These are phyloP conservation scores for Leucocoprinus leucothites DNA, from an alignment of 768 basidiomycete genomes.

Conservation along the genomic window DNA sequence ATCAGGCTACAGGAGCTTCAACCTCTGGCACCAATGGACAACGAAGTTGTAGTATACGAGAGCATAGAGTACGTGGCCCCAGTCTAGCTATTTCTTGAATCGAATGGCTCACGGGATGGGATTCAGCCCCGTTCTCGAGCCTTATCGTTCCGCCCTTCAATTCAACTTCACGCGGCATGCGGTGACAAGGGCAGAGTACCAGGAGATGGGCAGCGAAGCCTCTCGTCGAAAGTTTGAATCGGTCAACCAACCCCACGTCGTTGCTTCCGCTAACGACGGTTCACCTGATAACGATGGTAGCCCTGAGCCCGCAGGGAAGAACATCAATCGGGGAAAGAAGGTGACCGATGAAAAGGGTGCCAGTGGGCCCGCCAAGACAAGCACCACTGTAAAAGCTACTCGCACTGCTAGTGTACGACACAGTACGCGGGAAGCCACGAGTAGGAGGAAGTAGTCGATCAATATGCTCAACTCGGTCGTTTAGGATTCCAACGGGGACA, in stretches of 20 bases:
- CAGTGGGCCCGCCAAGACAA: background rate
- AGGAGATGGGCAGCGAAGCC: conserved; percentile 76
- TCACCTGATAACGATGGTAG: background rate
- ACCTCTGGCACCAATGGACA: conserved; percentile 78
- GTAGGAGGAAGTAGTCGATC: conserved; percentile 5
- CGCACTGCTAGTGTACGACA: background rate
- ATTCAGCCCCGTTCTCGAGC: conserved; percentile 5
- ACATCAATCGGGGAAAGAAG: conserved; percentile 1
- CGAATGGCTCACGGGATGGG: background rate
- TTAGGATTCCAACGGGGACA: background rate
- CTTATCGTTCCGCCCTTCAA: conserved; percentile 32
- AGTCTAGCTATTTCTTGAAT: background rate
- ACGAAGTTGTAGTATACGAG: conserved; percentile 69
- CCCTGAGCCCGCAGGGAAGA: conserved; percentile 1
- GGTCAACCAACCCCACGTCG: background rate
- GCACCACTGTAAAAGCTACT: background rate
- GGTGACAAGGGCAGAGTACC: conserved; percentile 80
- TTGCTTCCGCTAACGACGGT: conserved; percentile 1
- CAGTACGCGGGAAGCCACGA: background rate
- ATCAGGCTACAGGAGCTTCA: conserved; percentile 71
- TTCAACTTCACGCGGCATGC: conserved; percentile 48
- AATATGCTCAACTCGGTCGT: background rate
- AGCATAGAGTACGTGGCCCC: conserved; percentile 61
- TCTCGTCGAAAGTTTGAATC: conserved; percentile 65
- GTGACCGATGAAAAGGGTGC: background rate